Percentiles rank a stretch among this genome's conserved stretches.
phyloP scores from a whole-genome alignment of 352 stramenopile species.

The Pythium chondricola region DNA sequence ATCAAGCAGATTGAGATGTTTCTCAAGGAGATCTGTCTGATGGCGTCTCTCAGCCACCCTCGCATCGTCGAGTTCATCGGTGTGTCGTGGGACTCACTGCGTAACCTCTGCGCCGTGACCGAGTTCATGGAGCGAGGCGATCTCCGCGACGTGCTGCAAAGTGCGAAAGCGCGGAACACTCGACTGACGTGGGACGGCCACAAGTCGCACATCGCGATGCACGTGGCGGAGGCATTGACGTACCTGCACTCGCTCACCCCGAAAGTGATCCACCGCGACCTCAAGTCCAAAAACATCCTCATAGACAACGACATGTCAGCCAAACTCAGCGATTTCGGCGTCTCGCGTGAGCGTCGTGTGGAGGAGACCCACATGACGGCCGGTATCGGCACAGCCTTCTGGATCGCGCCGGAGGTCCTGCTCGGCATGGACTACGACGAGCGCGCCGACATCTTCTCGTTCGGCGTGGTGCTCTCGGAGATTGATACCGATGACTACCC shows the following conservation, averaged over 20 bases:
- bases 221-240: slow-evolving; percentile 47
- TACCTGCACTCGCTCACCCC: slow-evolving; percentile 16
- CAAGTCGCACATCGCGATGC: slow-evolving; percentile 42
- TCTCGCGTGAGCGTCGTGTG: slow-evolving; percentile 3
- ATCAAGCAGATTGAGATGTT: slow-evolving; percentile 54
- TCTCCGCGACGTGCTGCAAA: slow-evolving; percentile 47
- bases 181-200: slow-evolving; percentile 37
- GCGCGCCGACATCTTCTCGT: slow-evolving; percentile 10
- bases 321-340: slow-evolving; percentile 22
- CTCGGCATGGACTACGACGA: slow-evolving; percentile 11
- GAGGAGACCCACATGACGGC: slow-evolving; percentile 11
- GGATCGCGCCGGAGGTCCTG: slow-evolving; percentile 15
- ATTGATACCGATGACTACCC: slow-evolving; percentile 12
- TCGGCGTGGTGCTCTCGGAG: slow-evolving; percentile 6
- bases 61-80: slow-evolving; percentile 69
- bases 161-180: slow-evolving; percentile 32
- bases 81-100: slow-evolving; percentile 55
- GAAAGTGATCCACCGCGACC: slow-evolving; percentile 8
- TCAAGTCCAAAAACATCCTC: slow-evolving; percentile 12
- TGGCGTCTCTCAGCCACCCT: slow-evolving; percentile 48
- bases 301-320: slow-evolving; percentile 2
- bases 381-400: slow-evolving; percentile 10
- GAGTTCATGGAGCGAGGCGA: slow-evolving; percentile 75
- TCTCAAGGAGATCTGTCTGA: slow-evolving; percentile 56
- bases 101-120: slow-evolving; percentile 49